These are phyloP conservation scores for Chaetomium olivaceum DNA, from an alignment of 2,329 filamentous ascomycete genomes.

Conservation along the genomic window DNA sequence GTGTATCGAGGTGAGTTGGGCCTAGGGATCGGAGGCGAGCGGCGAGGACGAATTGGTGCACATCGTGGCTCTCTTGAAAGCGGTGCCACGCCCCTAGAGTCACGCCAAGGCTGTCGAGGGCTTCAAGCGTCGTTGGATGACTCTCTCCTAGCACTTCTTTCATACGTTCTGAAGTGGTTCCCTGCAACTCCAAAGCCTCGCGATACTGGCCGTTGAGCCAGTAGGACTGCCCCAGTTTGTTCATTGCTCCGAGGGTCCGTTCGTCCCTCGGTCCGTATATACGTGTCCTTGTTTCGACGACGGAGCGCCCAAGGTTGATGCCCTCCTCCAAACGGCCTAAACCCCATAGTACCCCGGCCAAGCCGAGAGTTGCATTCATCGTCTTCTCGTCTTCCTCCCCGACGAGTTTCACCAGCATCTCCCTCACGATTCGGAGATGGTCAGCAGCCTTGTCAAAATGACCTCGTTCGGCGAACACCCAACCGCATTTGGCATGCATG, in stretches of 20 bases:
- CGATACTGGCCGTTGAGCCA: slow-evolving; percentile 10
- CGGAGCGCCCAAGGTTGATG: not conserved
- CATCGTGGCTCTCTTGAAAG: slow-evolving; percentile 6
- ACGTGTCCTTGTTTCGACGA: not conserved
- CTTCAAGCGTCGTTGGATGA: slow-evolving; percentile 1
- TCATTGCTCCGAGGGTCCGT: slow-evolving; percentile 2
- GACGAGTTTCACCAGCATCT: slow-evolving; percentile 5
- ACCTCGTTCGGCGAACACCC: slow-evolving; percentile 5
- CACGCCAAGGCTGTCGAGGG: not conserved
- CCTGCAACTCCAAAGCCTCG: slow-evolving; percentile 6
- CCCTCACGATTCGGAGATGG: slow-evolving; percentile 5
- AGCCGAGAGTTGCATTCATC: slow-evolving; percentile 6
- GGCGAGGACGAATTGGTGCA: slow-evolving; percentile 1
- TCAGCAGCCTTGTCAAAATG: slow-evolving; percentile 1
- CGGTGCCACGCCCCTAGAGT: slow-evolving; percentile 5
- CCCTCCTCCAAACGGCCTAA: not conserved
- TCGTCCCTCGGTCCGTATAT: slow-evolving; percentile 2
- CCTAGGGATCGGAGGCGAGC: not conserved
- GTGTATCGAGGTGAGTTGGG: slow-evolving; percentile 1
- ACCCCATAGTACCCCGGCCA: slow-evolving; percentile 3
- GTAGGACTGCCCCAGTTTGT: slow-evolving; percentile 6
- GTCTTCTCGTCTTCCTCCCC: slow-evolving; percentile 8
- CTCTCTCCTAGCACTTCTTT: not conserved
- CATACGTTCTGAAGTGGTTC: not conserved
- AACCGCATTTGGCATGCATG: slow-evolving; percentile 11